Evolutionary conservation across 2,329 filamentous ascomycete species (phyloP).

Genomic region (Thelonectria discophora): DNA sequence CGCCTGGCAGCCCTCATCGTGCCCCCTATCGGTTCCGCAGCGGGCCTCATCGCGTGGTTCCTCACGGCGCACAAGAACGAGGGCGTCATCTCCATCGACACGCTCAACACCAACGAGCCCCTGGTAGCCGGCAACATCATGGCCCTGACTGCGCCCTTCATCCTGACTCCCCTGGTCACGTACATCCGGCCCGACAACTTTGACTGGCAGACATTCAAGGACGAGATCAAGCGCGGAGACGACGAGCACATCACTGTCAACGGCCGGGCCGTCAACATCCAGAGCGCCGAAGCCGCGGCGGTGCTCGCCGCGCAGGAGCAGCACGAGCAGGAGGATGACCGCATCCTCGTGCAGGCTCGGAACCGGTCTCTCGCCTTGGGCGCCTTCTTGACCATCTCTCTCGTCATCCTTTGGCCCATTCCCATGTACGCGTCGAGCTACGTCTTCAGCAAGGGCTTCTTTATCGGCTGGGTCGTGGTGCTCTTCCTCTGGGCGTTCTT

Average conservation of each 20-base stretch:
- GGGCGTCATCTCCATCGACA: constrained; percentile 11
- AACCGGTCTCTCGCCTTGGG: constrained; percentile 12
- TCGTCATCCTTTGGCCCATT: constrained; percentile 44
- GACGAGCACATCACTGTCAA: constrained; percentile 19
- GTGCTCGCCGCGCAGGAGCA: constrained; percentile 19
- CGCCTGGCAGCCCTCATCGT: constrained; percentile 72
- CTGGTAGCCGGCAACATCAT: constrained; percentile 23
- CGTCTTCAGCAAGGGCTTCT: constrained; percentile 39
- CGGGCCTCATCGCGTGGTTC: constrained; percentile 75
- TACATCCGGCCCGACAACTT: constrained; percentile 18
- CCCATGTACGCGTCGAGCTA: constrained; percentile 43
- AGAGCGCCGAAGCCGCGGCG: constrained; percentile 4
- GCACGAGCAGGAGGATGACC: constrained; percentile 22
- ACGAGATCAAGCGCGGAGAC: constrained; percentile 20
- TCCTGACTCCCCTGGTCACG: constrained; percentile 15
- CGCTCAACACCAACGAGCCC: constrained; percentile 16
- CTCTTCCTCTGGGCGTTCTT: constrained; percentile 26
- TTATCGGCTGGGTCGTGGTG: constrained; percentile 25
- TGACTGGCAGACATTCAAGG: constrained; percentile 21
- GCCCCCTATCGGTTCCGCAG: constrained; percentile 69
- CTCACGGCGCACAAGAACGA: constrained; percentile 61
- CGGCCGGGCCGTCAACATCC: constrained; percentile 19
- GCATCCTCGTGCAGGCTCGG: constrained; percentile 12
- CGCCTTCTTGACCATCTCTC: constrained; percentile 11
- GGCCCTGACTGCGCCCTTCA: constrained; percentile 12